Percentiles rank a stretch among this genome's conserved stretches.
Conservation (phyloP, 495 filamentous ascomycete genomes). For the Talaromyces trachyspermus region DNA sequence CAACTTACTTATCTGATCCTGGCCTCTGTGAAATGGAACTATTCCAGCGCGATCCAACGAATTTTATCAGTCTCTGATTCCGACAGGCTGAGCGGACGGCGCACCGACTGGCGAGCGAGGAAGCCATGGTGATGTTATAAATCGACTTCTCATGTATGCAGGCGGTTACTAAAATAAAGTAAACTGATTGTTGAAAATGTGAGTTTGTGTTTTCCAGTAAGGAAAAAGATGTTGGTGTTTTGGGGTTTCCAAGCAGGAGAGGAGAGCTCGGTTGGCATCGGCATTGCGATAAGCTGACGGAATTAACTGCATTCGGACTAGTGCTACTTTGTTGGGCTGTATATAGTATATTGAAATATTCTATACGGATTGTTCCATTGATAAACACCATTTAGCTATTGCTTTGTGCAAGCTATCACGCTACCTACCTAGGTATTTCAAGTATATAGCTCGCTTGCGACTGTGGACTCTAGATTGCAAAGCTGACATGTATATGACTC, state of each 20-base stretch:
- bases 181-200: not conserved
- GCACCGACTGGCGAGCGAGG: slow-evolving; percentile 13
- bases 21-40: slow-evolving; percentile 61
- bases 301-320: not conserved
- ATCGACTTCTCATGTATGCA: not conserved
- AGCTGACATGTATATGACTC: no score
- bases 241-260: no score
- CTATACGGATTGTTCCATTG: no score
- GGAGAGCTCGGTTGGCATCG: slow-evolving; percentile 29
- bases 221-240: no score
- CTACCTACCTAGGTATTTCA: no score
- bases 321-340: no score
- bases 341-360: no score
- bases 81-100: not conserved
- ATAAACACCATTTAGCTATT: no score
- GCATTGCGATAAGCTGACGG: slow-evolving; percentile 10
- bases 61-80: not conserved
- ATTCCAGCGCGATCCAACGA: slow-evolving; percentile 38
- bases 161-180: not conserved
- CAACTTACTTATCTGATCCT: slow-evolving; percentile 59
- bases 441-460: no score
- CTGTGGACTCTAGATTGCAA: no score
- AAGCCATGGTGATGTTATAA: slow-evolving; percentile 13
- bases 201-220: not conserved
- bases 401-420: no score